Evolutionary conservation across 2,329 filamentous ascomycete species (phyloP).

Genomic region (Diplodia corticola): DNA sequence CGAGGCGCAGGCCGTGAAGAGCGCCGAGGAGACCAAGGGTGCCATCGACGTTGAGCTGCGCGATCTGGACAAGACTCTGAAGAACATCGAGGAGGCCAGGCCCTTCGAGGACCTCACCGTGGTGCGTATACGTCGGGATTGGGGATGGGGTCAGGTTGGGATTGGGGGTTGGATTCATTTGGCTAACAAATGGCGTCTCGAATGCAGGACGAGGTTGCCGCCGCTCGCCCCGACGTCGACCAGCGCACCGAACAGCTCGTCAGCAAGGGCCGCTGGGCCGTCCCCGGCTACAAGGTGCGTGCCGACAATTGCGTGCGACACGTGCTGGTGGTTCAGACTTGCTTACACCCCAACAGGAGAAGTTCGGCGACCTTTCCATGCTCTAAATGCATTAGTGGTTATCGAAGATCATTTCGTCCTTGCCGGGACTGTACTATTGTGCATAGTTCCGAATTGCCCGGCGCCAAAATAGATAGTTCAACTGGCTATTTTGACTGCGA

Average conservation of each 20-base stretch:
- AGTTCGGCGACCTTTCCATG: slow-evolving; percentile 95
- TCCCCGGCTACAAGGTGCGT: slow-evolving; percentile 97
- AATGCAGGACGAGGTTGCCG: slow-evolving; percentile 83
- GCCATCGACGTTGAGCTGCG: slow-evolving; percentile 93
- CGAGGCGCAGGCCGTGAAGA: slow-evolving; percentile 94
- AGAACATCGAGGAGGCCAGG: slow-evolving; percentile 95
- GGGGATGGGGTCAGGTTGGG: background rate
- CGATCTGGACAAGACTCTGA: slow-evolving; percentile 90
- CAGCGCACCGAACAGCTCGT: slow-evolving; percentile 94
- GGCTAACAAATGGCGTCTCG: slow-evolving; percentile 27
- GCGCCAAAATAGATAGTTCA: slow-evolving; percentile 24
- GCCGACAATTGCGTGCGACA: background rate
- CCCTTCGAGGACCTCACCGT: slow-evolving; percentile 97
- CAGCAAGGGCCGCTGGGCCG: slow-evolving; percentile 96
- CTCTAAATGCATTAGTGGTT: slow-evolving; percentile 62
- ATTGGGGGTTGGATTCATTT: slow-evolving; percentile 15
- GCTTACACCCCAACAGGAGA: slow-evolving; percentile 72
- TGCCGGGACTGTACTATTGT: slow-evolving; percentile 23
- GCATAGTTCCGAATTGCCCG: slow-evolving; percentile 18
- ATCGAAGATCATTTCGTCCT: slow-evolving; percentile 18
- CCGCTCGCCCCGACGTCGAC: slow-evolving; percentile 94
- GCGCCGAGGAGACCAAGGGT: slow-evolving; percentile 93
- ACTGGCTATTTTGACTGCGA: slow-evolving; percentile 22
- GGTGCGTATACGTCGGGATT: slow-evolving; percentile 60
- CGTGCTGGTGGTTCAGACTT: background rate